A percentile compares a stretch with the other conserved stretches of the same genome.
These are phyloP conservation scores for Candida vaughaniae DNA, from an alignment of 805 yeast species.

Conservation along the genomic window DNA sequence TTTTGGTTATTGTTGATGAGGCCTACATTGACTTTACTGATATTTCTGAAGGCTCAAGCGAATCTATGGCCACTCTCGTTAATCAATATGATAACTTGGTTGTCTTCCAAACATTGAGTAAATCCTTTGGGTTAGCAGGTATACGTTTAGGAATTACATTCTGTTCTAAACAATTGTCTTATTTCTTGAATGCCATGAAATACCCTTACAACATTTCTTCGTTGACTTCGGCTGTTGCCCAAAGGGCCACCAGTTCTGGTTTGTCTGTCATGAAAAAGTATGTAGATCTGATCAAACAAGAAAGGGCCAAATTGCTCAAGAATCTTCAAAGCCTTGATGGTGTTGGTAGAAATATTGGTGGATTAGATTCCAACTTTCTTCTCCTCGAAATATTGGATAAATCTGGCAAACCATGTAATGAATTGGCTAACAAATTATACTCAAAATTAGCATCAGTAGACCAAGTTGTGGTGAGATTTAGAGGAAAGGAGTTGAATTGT, in stretches of 20 bases:
- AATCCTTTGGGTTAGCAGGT: conserved; percentile 96
- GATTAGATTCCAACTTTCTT: conserved; percentile 82
- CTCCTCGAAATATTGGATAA: conserved; percentile 67
- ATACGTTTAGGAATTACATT: conserved; percentile 84
- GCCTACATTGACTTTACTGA: conserved; percentile 84
- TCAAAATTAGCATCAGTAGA: conserved; percentile 65
- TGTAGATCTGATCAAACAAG: conserved; percentile 49
- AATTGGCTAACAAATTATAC: conserved; percentile 66
- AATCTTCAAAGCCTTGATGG: conserved; percentile 57
- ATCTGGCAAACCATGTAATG: conserved; percentile 63
- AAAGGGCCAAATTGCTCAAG: conserved; percentile 55
- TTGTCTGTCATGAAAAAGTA: conserved; percentile 56
- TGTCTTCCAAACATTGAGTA: conserved; percentile 88
- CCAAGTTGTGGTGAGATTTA: conserved; percentile 82
- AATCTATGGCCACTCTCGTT: conserved; percentile 72
- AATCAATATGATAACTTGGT: conserved; percentile 79
- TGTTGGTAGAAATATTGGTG: conserved; percentile 77
- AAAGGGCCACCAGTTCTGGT: conserved; percentile 64
- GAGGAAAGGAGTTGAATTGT: conserved; percentile 91
- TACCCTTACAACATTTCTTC: conserved; percentile 94
- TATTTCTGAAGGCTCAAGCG: conserved; percentile 12
- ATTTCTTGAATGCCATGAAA: conserved; percentile 81
- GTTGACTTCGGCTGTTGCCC: conserved; percentile 71
- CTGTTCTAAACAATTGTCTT: conserved; percentile 58
- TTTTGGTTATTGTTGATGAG: conserved; percentile 85